These are phyloP conservation scores for Amoebophrya sp. DNA, from an alignment of 169 alveolate species.

Conservation along the genomic window DNA sequence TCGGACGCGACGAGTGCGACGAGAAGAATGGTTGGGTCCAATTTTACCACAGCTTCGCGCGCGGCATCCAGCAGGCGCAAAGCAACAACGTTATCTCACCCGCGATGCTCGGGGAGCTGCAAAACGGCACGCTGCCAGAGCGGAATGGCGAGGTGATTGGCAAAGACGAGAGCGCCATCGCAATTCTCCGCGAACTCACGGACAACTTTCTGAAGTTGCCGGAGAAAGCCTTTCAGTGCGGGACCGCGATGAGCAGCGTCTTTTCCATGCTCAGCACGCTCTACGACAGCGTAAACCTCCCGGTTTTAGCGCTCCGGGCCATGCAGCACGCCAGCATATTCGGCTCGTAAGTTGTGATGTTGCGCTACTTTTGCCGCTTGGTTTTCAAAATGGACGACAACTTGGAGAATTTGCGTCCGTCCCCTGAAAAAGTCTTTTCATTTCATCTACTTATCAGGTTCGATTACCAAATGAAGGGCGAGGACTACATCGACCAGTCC, in stretches of 20 bases:
- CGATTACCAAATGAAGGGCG: constrained; percentile 4
- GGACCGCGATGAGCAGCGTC: background rate
- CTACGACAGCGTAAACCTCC: background rate
- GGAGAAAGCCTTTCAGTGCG: background rate
- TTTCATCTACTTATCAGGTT: background rate
- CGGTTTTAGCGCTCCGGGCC: background rate
- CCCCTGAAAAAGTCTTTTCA: background rate
- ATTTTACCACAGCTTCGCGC: background rate
- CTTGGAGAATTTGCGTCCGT: background rate
- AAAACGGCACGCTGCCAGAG: background rate
- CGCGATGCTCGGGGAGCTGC: background rate
- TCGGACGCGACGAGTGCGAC: constrained; percentile 1
- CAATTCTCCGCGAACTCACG: background rate
- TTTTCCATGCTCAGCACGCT: background rate
- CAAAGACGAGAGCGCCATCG: background rate
- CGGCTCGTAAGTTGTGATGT: no score
- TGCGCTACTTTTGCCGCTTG: no score
- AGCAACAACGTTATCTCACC: background rate
- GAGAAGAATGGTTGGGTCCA: background rate
- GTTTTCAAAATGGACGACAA: no score
- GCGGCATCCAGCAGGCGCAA: constrained; percentile 18
- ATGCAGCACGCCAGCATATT: constrained; percentile 22
- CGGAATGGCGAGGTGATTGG: background rate
- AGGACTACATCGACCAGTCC: constrained; percentile 1
- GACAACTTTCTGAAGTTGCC: background rate